phyloP scores from a whole-genome alignment of 331 rosid species.

The Quercus tomentella region DNA sequence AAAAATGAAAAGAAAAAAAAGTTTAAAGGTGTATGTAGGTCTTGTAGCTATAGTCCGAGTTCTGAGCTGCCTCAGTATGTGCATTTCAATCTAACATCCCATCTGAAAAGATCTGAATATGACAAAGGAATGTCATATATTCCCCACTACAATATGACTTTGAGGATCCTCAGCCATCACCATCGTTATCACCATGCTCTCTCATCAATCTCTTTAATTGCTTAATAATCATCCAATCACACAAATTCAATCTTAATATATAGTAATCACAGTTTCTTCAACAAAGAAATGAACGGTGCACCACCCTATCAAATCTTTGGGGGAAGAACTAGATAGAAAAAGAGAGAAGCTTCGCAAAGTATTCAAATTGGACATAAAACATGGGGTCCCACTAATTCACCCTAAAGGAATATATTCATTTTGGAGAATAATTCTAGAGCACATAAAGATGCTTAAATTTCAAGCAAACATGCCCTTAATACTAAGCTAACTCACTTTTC shows the following conservation, averaged over 20 bases:
- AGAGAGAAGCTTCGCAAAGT: conserved; percentile 35
- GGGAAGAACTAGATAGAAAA: conserved; percentile 9
- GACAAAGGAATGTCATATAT: conserved; percentile 35
- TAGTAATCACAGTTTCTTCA: not conserved
- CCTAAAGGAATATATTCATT: conserved; percentile 80
- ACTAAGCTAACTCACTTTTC: conserved; percentile 64
- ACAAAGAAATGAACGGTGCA: not conserved
- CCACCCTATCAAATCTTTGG: not conserved
- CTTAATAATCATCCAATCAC: not conserved
- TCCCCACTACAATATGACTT: conserved; percentile 21
- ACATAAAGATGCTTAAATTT: conserved; percentile 91
- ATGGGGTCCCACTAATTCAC: conserved; percentile 60
- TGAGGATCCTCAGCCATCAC: conserved; percentile 10
- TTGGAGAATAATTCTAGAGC: conserved; percentile 68
- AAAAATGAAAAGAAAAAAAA: not conserved
- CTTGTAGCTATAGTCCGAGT: not conserved
- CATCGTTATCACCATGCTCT: not conserved
- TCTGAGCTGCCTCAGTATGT: not conserved
- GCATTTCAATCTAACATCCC: conserved; percentile 17
- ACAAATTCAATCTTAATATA: not conserved
- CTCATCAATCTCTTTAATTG: not conserved
- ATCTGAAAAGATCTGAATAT: conserved; percentile 22
- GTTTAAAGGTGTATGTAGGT: not conserved
- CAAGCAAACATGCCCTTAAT: conserved; percentile 84
- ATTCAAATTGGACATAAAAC: conserved; percentile 44